Evolutionary conservation across 805 yeast genomes (phyloP).

Genomic region (Barnettozyma siamensis): DNA sequence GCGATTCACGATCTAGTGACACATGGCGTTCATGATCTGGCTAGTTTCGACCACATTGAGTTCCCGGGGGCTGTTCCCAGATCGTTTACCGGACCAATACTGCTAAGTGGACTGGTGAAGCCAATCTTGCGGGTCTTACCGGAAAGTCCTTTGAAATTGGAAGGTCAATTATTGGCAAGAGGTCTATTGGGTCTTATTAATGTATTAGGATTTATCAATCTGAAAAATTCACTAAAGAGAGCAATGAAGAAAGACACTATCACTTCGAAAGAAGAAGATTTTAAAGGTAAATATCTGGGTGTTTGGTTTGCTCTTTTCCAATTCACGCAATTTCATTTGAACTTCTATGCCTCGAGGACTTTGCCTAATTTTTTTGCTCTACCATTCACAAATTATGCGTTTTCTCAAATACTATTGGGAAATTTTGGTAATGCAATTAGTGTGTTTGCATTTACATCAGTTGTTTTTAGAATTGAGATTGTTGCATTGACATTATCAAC

Average conservation of each 20-base stretch:
- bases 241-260: neutral
- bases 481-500: constrained; percentile 48
- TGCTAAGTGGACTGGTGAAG: constrained; percentile 42
- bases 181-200: constrained; percentile 59
- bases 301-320: constrained; percentile 57
- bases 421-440: constrained; percentile 39
- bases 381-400: constrained; percentile 59
- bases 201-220: constrained; percentile 42
- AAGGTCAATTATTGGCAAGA: constrained; percentile 51
- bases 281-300: constrained; percentile 30
- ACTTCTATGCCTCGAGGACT: constrained; percentile 77
- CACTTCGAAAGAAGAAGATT: constrained; percentile 12
- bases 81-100: constrained; percentile 67
- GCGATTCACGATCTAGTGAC: constrained; percentile 78
- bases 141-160: constrained; percentile 34
- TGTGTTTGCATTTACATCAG: constrained; percentile 54
- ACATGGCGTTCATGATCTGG: constrained; percentile 43
- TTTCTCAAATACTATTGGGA: constrained; percentile 46
- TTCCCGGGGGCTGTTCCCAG: constrained; percentile 92
- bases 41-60: constrained; percentile 60
- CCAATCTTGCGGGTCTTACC: constrained; percentile 26
- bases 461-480: constrained; percentile 69
- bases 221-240: constrained; percentile 37
- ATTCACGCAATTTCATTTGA: constrained; percentile 69
- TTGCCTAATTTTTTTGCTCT: constrained; percentile 78